Evolutionary conservation across 1,284 basidiomycete genomes (phyloP).

Genomic region (Filobasidium uniguttulatum): DNA sequence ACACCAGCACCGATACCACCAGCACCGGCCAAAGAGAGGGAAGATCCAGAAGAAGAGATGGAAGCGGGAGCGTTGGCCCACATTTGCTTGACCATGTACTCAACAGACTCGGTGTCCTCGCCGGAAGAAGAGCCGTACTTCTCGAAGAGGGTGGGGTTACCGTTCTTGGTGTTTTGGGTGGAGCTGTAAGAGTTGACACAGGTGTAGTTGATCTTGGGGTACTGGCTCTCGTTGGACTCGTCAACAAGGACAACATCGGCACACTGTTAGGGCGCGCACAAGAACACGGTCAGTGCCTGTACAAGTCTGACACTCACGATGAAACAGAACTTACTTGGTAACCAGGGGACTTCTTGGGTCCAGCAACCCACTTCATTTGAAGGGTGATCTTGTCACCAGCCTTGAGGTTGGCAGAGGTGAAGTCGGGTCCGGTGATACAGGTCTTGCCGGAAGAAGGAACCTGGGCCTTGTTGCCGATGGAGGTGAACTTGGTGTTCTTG

Average conservation of each 20-base stretch:
- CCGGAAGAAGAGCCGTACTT: neutral
- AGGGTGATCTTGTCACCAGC: constrained; percentile 11
- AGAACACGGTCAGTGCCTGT: too few species aligned
- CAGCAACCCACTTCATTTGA: constrained; percentile 9
- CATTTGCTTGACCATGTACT: neutral
- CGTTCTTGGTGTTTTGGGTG: neutral
- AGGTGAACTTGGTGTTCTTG: constrained; percentile 7
- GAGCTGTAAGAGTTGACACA: neutral
- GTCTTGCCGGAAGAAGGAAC: neutral
- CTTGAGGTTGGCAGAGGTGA: constrained; percentile 1
- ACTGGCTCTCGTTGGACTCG: neutral
- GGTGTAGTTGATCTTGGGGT: neutral
- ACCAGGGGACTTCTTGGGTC: neutral
- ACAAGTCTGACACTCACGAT: neutral
- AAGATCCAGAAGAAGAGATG: too few species aligned
- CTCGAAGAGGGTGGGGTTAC: neutral
- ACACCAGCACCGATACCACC: constrained; percentile 8
- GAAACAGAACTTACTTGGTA: constrained; percentile 9
- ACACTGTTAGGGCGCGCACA: too few species aligned
- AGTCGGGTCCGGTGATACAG: constrained; percentile 8
- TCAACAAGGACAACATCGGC: neutral
- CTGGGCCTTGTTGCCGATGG: neutral
- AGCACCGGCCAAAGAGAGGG: constrained; percentile 3
- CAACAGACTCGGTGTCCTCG: neutral
- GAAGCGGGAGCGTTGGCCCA: neutral